Evolutionary conservation across 192 early-diverging fungal species (phyloP), one percentile per base, ranked within the genome.

Genomic region (Diversispora epigaea): DNA sequence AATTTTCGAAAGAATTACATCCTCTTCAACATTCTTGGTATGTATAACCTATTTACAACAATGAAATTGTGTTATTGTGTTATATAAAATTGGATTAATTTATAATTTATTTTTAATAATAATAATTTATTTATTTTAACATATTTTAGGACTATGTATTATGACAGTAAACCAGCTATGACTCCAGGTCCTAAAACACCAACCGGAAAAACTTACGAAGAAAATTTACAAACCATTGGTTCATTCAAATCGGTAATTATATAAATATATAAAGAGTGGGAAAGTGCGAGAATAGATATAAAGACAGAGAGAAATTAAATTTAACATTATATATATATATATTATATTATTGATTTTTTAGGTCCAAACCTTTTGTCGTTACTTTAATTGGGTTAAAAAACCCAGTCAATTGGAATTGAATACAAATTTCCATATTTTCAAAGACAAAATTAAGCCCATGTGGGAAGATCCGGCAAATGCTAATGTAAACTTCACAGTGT

Each of bases 371-470:
- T 83, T 83, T 58, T 79, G 79, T 41, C 76, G 79, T 9, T 83
- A 83, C 41, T 83, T 83, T 62, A 83, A 83, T 22, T 83, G 82
- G 82, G 80, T 83, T 14, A 78, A 80, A 25, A 83, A 80, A 57
- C 82, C 82, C 1, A 77, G 78, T 43, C 78, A 76, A 55, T 73
- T 83, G 44, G 82, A 83, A n/a, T 68, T 77, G 25, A 79, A 72
- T 52, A 61, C 79, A 9, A 80, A 83, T 60, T 83, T 79, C 19
- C 82, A 83, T 54, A 65, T 83, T 11, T 83, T 83, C 71, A 83
- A 83, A 49, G 76, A 80, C 21, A 80, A 80, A 4, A 83, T 83
- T 71, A 83, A 80, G 69, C 82, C 82, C 15, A 80, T 83, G 79
- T 83, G 82, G 82, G 82, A 83, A 46, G 79, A 83, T 57, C 82